Evolutionary conservation across 1,284 basidiomycete species (phyloP).

Genomic region (Ustilago loliicola): DNA sequence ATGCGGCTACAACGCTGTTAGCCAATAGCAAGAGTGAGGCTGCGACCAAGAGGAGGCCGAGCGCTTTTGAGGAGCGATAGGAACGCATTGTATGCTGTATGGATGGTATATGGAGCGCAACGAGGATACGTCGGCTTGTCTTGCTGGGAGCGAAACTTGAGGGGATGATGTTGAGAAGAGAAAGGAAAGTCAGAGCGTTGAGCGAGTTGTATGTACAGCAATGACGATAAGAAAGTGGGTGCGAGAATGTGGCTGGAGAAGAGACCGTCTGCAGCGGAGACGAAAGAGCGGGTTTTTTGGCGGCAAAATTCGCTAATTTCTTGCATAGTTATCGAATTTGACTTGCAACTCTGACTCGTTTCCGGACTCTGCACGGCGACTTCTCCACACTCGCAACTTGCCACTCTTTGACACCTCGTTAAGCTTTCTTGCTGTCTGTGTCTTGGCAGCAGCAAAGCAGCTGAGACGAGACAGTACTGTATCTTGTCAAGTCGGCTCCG

Average conservation of each 20-base stretch:
- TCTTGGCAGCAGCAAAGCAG: no score
- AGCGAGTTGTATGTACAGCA: not conserved
- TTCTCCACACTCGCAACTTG: constrained; percentile 14
- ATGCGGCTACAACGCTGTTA: constrained; percentile 13
- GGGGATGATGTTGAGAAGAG: constrained; percentile 8
- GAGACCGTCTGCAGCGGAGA: not conserved
- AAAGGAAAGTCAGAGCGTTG: constrained; percentile 3
- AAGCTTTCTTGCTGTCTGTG: not conserved
- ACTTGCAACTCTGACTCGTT: constrained; percentile 7
- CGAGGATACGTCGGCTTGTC: not conserved
- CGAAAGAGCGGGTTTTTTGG: not conserved
- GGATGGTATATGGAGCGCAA: constrained; percentile 1
- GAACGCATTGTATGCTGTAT: constrained; percentile 23
- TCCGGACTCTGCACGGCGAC: constrained; percentile 4
- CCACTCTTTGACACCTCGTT: constrained; percentile 3
- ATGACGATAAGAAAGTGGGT: not conserved
- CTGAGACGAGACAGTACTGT: no score
- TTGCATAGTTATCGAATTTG: constrained; percentile 4
- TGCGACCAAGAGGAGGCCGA: constrained; percentile 27
- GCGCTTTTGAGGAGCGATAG: constrained; percentile 23
- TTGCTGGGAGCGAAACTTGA: not conserved
- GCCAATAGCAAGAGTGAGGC: constrained; percentile 34
- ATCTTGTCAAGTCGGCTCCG: no score
- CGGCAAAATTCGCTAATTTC: constrained; percentile 1
- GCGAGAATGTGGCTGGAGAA: not conserved